A percentile compares a stretch with the other conserved stretches of the same genome.
Evolutionary conservation across 2,329 filamentous ascomycete species (phyloP).

Genomic region (Chalara sp.): DNA sequence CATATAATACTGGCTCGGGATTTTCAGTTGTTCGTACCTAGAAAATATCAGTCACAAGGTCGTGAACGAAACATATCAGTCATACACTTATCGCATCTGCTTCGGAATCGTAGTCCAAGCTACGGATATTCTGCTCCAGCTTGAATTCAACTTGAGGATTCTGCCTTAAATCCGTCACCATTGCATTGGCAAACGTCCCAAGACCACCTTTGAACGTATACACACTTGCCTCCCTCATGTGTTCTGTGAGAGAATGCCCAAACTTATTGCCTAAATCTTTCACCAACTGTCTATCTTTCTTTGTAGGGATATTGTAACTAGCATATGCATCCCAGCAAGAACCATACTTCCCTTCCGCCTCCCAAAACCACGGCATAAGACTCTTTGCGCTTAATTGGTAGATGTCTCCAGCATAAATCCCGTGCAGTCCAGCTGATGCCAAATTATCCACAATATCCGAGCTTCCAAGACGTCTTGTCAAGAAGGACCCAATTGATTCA

Average conservation of each 20-base stretch:
- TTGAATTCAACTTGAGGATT: slow-evolving; percentile 56
- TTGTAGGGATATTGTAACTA: too few relatives aligned
- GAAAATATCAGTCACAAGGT: slow-evolving; percentile 5
- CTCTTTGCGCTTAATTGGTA: slow-evolving; percentile 69
- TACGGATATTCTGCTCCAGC: slow-evolving; percentile 39
- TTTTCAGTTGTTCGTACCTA: slow-evolving; percentile 26
- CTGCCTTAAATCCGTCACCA: slow-evolving; percentile 42
- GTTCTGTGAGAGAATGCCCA: slow-evolving; percentile 14
- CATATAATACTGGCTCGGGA: not conserved
- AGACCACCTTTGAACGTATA: slow-evolving; percentile 55
- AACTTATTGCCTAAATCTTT: not conserved
- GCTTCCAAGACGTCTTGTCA: slow-evolving; percentile 46
- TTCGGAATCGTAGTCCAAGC: slow-evolving; percentile 34
- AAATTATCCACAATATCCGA: slow-evolving; percentile 61
- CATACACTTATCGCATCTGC: slow-evolving; percentile 37
- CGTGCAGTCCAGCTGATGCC: slow-evolving; percentile 70
- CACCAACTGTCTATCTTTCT: too few relatives aligned
- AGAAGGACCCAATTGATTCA: slow-evolving; percentile 65
- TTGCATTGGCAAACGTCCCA: slow-evolving; percentile 47
- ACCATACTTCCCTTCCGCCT: slow-evolving; percentile 14
- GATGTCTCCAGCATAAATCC: slow-evolving; percentile 88
- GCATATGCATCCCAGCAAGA: slow-evolving; percentile 7
- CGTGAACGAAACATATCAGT: not conserved
- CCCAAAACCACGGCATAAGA: slow-evolving; percentile 31
- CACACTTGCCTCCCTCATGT: slow-evolving; percentile 26